Evolutionary conservation across 176 grass and related monocot genomes (phyloP), one percentile per base, ranked within the genome.

Genomic region (Oryza glumipatula): DNA sequence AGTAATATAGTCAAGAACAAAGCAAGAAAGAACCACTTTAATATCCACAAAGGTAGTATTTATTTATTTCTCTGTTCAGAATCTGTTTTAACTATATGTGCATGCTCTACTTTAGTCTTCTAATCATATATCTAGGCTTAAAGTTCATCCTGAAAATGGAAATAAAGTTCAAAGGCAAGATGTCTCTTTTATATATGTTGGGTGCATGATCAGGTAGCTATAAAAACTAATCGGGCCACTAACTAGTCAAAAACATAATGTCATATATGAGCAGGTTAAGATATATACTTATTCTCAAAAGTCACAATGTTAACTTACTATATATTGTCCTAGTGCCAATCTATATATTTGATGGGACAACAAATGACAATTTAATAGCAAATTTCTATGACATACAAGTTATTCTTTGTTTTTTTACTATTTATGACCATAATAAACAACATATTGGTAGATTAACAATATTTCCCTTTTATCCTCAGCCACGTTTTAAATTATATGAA

Each of bases 201-300:
- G 54, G 9, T 58, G 54, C 19, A 58, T 1, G 38, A 33, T 19
- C 48, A 81, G 65, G 44, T 24, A 3, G 11, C 47, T 69, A 81
- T 16, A 58, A 48, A 61, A 76, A 48, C 19, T 38, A 82, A 15
- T 35, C 23, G 63, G 35, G 19, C 12, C 64, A 87, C 13, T 87
- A 80, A 87, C 13, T 82, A 80, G 67, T 35, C 4, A n/a, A 44
- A 74, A 9, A 32, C 43, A 76, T 76, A 54, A 69, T 76, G 35
- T 32, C 5, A 65, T 73, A 43, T 23, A 41, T 41, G 21, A 3
- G 3, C 1, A 13, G 10, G 65, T 17, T 51, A 51, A 39, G n/a
- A 54, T 56, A 13, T 58, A 30, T 28, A 19, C 14, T 45, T 63
- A 56, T 75, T 56, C n/a, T 17, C 32, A 56, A 14, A 66, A 16